Conservation (phyloP, 225 moss, liverwort and hornwort genomes). For the Takakia lepidozioides region DNA sequence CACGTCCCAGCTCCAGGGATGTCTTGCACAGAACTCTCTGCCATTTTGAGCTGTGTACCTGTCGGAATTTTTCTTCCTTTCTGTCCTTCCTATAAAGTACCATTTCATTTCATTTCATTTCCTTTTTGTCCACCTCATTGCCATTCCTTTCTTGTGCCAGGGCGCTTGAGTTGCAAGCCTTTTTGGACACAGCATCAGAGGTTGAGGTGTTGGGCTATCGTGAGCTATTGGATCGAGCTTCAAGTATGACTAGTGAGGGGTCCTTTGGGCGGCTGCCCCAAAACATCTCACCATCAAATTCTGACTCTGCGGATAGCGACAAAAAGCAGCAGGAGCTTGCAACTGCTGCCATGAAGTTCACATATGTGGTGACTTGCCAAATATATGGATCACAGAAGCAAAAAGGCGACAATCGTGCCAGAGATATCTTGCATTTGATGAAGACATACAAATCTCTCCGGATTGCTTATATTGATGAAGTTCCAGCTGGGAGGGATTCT, state of each 20-base stretch:
- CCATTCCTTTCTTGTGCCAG: slow-evolving; percentile 27
- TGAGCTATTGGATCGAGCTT: slow-evolving; percentile 69
- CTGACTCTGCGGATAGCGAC: slow-evolving; percentile 15
- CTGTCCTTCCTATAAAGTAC: too few relatives aligned
- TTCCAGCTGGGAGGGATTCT: slow-evolving; percentile 3
- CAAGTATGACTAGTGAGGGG: slow-evolving; percentile 37
- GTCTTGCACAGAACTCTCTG: too few relatives aligned
- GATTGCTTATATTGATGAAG: slow-evolving; percentile 90
- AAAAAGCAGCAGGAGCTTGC: slow-evolving; percentile 51
- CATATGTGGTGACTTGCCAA: slow-evolving; percentile 95
- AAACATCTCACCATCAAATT: slow-evolving; percentile 2
- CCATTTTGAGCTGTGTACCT: too few relatives aligned
- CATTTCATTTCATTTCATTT: too few relatives aligned
- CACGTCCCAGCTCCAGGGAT: too few relatives aligned
- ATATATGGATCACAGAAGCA: slow-evolving; percentile 78
- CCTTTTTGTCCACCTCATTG: background rate
- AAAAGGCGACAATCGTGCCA: slow-evolving; percentile 39
- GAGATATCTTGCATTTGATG: slow-evolving; percentile 71
- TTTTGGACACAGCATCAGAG: slow-evolving; percentile 70
- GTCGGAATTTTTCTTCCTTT: too few relatives aligned
- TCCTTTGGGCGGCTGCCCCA: slow-evolving; percentile 19
- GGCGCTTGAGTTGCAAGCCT: slow-evolving; percentile 79
- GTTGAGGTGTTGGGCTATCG: slow-evolving; percentile 51
- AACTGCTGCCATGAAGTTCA: slow-evolving; percentile 88
- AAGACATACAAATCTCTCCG: slow-evolving; percentile 69